Conservation (phyloP, 345 rosid genomes). For the Corymbia maculata region DNA sequence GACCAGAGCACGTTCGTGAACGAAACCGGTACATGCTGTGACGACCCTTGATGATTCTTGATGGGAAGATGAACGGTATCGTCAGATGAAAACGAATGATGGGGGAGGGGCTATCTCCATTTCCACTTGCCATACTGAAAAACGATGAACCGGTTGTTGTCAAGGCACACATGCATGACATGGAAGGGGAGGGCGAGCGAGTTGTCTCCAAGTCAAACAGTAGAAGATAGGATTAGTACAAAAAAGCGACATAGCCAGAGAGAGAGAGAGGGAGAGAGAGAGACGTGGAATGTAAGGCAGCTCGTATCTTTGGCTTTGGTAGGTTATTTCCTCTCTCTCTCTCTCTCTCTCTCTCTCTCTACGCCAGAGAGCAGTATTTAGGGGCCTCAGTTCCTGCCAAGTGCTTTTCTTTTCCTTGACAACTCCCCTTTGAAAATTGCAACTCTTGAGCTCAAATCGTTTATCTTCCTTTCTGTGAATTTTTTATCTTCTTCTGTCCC, state of each 20-base stretch:
- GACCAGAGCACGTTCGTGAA: not conserved
- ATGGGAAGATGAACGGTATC: not conserved
- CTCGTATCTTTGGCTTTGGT: too few relatives aligned
- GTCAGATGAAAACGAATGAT: not conserved
- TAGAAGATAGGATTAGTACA: not conserved
- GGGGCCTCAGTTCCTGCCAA: constrained; percentile 6
- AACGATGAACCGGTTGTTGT: not conserved
- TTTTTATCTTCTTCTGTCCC: not conserved
- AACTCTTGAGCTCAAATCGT: constrained; percentile 22
- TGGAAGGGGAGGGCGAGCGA: not conserved
- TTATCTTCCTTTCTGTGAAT: not conserved
- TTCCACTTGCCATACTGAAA: not conserved
- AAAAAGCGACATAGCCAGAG: not conserved
- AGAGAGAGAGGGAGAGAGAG: too few relatives aligned
- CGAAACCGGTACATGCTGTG: not conserved
- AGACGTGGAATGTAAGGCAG: too few relatives aligned
- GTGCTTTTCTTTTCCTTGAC: constrained; percentile 5
- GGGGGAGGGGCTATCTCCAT: not conserved
- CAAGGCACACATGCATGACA: not conserved
- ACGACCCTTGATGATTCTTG: not conserved
- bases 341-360: not conserved
- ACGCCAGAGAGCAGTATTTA: constrained; percentile 14
- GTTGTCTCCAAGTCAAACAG: not conserved
- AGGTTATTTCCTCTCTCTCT: constrained; percentile 12
- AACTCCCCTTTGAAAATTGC: constrained; percentile 18